Evolutionary conservation across 208 protist species (phyloP), one percentile per base, ranked within the genome.

Genomic region (Wallacemonas sp.): DNA sequence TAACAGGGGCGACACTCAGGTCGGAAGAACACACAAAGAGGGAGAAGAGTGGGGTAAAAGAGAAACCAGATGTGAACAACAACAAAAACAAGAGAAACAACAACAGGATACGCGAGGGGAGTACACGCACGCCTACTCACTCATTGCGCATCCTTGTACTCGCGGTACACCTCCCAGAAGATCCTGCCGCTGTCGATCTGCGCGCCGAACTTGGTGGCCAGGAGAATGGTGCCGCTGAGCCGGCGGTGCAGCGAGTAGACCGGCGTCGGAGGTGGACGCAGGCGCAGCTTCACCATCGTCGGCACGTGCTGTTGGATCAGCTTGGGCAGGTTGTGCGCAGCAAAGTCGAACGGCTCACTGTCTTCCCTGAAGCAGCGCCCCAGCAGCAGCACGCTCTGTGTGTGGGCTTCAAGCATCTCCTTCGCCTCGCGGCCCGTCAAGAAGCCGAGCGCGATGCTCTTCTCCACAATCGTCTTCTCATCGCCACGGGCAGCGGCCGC

Each of bases 171-270:
- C 46, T 74, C 44, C 83, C 87, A 90, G 54, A 92, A 98, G 14
- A 90, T 73, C 16, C 74, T 69, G n/a, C 85, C 79, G 23, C 83
- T 85, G 47, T 65, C 48, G n/a, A 98, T 81, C 16, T 63, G 73
- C 2, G 94, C 94, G 27, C 83, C 73, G 23, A 99, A 77, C 75
- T 97, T 96, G 5, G 87, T 88, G 44, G 94, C 96, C 3, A 98
- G 65, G 23, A 98, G 74, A 68, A 98, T 98, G 2, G 90, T 89
- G 9, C 98, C 98, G 64, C 92, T 95, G 14, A 99, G 74, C 27
- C 98, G 95, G 8, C 98, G 88, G 67, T 99, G 98, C 29, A 99
- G 78, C 4, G 97, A 98, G 76, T 99, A 99, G 4, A 96, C 88
- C 43, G 96, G 94, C 29, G 87, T 87, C 17, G 94, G 95, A 11